Evolutionary conservation across 805 yeast species (phyloP), one percentile per base, ranked within the genome.

Genomic region (Candida gorgasii): DNA sequence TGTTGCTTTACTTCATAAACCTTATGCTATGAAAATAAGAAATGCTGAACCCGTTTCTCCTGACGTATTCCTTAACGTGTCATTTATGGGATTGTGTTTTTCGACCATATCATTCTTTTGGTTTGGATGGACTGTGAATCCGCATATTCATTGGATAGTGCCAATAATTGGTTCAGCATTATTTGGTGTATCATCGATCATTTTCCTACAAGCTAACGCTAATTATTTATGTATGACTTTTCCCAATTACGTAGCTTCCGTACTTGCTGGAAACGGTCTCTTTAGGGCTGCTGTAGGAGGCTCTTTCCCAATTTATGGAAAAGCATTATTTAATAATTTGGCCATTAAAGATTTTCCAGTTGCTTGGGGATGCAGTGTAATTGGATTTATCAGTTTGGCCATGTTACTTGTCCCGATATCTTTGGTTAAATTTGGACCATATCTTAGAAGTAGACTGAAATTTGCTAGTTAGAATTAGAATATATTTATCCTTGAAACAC

Each of bases 361-460:
- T 9, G 82, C 70, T 2, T 79, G 82, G 82, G 84, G 82, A 1
- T 69, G 83, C 27, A 77, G 89, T 0, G 52, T 84, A 5, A 76
- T 84, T 59, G 82, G 72, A 0, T 79, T 83, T 51, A 75, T 84
- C 56, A 75, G 86, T n/a, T 61, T 89, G 30, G 84, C 79, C 0
- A 68, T 85, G 80, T 28, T 28, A 15, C 16, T 28, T 28, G 18
- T 28, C 17, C 31, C 31, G 16, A 15, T 28, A 5, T 15, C 18
- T 13, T 28, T 28, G 17, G 7, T 4, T 8, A 28, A 13, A 15
- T 28, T 14, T 13, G 31, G 31, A 28, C 18, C 16, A 14, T 14
- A 5, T 6, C 31, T 28, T 28, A 28, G 17, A 28, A 28, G 17
- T 11, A 28, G 31, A 28, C 31, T 28, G 31, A 28, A 28, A 15